Evolutionary conservation across 2,329 filamentous ascomycete species (phyloP), one percentile per base, ranked within the genome.

Genomic region (Venturia oleaginea): DNA sequence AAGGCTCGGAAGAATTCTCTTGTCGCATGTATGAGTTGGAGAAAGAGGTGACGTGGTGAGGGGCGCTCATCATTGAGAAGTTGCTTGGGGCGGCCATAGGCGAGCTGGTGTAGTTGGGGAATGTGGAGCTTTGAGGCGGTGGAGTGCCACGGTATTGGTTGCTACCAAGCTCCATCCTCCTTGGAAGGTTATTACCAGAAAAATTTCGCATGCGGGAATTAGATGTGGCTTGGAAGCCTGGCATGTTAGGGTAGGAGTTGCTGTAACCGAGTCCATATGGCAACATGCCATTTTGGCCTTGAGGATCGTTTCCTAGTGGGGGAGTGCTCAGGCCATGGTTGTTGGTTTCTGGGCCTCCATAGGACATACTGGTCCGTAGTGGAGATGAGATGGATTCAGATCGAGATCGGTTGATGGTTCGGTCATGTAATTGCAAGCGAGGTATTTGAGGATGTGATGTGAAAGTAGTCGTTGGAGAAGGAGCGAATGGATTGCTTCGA

Each of bases 341-440:
- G 15, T 43, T 68, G 57, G 46, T 38, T 54, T 66, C 67, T 32
- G 74, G 72, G 62, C 67, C 67, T 15, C 70, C 71, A 32, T 80
- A 80, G 40, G 77, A 79, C 71, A 80, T 77, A 71, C 77, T 80
- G 8, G 77, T 75, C 63, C 78, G 72, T 17, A 81, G 70, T 2
- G 78, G 77, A 15, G 78, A 79, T 38, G 75, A 74, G 3, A 78
- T 70, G 5, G 76, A 74, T 66, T 80, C 79, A 38, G 75, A 76
- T 38, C 76, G 71, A 27, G 73, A 73, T 61, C 78, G 72, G 57
- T 69, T 69, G 30, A 79, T 71, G 42, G 43, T 13, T 15, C 77
- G 72, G 66, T 80, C 78, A 63, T 79, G 77, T 5, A 78, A 69
- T 8, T 77, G 74, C 19, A 79, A 70, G 27, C 78, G 74, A n/a